These are phyloP conservation scores for Pythium phragmitis DNA, from an alignment of 352 stramenopile species.

Conservation along the genomic window DNA sequence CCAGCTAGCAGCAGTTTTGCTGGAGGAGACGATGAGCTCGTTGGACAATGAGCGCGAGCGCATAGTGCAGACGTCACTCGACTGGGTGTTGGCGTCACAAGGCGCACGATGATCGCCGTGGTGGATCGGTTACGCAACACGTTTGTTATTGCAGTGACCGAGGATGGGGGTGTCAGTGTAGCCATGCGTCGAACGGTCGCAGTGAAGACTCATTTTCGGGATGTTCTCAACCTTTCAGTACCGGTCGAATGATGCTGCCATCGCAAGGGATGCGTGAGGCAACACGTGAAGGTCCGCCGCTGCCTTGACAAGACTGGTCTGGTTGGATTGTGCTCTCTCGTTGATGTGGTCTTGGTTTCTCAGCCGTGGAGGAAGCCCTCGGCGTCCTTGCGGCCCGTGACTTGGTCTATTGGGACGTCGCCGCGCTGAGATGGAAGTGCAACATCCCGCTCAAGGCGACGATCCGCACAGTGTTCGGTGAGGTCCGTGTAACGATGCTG, in stretches of 20 bases:
- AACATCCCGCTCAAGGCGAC: conserved; percentile 36
- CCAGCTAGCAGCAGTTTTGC: no score
- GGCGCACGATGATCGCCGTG: no score
- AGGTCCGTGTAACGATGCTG: conserved; percentile 28
- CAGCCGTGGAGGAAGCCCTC: conserved; percentile 56
- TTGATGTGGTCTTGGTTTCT: not conserved
- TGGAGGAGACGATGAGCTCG: no score
- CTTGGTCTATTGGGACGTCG: conserved; percentile 51
- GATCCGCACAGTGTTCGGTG: conserved; percentile 53
- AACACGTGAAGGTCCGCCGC: not conserved
- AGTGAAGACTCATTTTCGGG: no score
- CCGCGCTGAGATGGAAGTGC: conserved; percentile 38
- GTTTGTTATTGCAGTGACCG: no score
- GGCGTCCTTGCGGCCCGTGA: conserved; percentile 44
- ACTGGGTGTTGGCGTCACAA: no score
- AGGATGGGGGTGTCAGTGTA: no score
- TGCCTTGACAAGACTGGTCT: not conserved
- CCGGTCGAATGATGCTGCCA: not conserved
- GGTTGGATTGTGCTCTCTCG: not conserved
- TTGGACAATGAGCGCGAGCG: no score
- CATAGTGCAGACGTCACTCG: no score
- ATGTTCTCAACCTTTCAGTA: no score
- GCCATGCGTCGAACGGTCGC: no score
- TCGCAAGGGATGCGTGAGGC: not conserved
- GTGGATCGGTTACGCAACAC: no score